Evolutionary conservation across 768 basidiomycete genomes (phyloP).

Genomic region (Wakefieldia striispora): DNA sequence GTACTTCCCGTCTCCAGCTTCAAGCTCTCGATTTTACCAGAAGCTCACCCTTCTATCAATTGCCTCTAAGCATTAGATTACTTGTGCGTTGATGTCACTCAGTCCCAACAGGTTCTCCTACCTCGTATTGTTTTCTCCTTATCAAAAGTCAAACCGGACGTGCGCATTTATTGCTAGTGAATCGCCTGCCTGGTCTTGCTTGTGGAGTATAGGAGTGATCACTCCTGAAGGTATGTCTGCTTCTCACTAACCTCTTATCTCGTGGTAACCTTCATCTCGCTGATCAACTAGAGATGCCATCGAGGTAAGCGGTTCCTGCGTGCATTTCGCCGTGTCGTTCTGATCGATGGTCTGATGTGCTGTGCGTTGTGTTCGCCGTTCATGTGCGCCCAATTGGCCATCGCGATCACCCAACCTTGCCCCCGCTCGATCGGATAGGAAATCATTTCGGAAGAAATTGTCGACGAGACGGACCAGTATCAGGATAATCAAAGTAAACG

Average conservation of each 20-base stretch:
- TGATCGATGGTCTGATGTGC: background rate
- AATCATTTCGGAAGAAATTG: conserved; percentile 94
- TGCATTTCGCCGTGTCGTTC: background rate
- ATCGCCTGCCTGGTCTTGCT: conserved; percentile 73
- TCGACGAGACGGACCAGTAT: conserved; percentile 91
- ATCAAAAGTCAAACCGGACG: conserved; percentile 95
- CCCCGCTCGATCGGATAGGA: conserved; percentile 47
- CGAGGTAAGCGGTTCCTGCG: conserved; percentile 42
- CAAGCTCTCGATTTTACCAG: conserved; percentile 79
- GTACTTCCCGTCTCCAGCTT: conserved; percentile 73
- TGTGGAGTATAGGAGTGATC: conserved; percentile 89
- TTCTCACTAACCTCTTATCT: background rate
- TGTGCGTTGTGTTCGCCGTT: background rate
- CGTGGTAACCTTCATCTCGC: background rate
- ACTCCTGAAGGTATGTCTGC: conserved; percentile 69
- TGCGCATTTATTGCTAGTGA: conserved; percentile 87
- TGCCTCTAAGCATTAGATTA: conserved; percentile 95
- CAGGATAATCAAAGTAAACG: conserved; percentile 84
- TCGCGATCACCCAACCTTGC: background rate
- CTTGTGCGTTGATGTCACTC: conserved; percentile 49
- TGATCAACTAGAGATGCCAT: conserved; percentile 52
- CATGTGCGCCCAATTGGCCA: background rate
- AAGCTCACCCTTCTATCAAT: conserved; percentile 84
- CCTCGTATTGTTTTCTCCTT: conserved; percentile 20
- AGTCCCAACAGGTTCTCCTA: background rate